Evolutionary conservation across 345 rosid genomes (phyloP).

Genomic region (Lumnitzera racemosa): DNA sequence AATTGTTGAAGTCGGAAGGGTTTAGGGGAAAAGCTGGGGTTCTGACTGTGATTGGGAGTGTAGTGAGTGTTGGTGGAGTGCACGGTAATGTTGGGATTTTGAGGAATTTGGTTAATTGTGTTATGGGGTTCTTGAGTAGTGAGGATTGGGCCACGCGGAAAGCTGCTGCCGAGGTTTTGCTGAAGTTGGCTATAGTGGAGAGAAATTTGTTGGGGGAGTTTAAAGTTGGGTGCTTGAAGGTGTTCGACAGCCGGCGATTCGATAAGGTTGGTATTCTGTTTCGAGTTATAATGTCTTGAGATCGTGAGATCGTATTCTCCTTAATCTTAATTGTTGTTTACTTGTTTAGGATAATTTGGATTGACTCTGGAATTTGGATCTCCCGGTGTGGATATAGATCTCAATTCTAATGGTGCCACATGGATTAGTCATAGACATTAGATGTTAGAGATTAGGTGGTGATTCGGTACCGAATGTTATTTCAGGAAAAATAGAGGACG

Average conservation of each 20-base stretch:
- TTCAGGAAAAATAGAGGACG: no score
- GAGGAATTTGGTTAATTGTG: constrained; percentile 48
- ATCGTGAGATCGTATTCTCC: not conserved
- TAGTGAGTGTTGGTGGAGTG: constrained; percentile 71
- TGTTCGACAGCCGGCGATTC: constrained; percentile 63
- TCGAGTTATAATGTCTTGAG: no score
- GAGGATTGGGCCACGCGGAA: constrained; percentile 92
- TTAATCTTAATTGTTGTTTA: constrained; percentile 5
- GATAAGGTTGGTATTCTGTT: constrained; percentile 50
- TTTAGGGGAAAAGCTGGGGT: constrained; percentile 76
- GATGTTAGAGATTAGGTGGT: not conserved
- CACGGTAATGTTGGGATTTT: constrained; percentile 18
- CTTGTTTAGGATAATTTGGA: constrained; percentile 4
- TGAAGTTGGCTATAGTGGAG: constrained; percentile 65
- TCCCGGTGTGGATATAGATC: not conserved
- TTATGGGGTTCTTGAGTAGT: constrained; percentile 53
- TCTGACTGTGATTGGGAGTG: constrained; percentile 73
- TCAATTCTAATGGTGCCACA: not conserved
- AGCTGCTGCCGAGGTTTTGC: constrained; percentile 78
- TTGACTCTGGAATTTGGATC: not conserved
- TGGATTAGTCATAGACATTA: not conserved
- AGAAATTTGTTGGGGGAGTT: constrained; percentile 58
- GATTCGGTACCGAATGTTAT: no score
- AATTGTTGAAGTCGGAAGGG: constrained; percentile 53
- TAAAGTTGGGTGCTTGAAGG: constrained; percentile 55